Base-by-base conservation (phyloP, 2,329 filamentous ascomycete species). In the Colletotrichum simmondsii region DNA sequence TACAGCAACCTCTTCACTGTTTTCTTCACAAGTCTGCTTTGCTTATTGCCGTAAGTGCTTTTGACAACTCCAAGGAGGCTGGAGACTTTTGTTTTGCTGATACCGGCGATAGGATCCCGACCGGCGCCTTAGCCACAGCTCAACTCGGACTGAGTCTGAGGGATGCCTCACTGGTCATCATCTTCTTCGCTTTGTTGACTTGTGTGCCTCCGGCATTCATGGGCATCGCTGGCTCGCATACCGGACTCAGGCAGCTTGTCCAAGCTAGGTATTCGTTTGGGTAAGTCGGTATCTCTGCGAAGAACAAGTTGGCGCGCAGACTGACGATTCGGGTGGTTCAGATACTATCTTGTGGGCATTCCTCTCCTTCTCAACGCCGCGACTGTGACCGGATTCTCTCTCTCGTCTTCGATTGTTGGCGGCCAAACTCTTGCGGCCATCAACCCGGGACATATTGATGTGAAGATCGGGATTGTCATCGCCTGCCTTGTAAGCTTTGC, bases 251-350 rank as follows among this genome's bases (percentile, higher is more conserved):
- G 22, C 89, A 91, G 77, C 86, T 91, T 77, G 85, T 91, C 6
- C 88, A 90, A 75, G 88, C 90, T n/a, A 84, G 90, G 35, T 92
- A 90, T 79, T 87, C 87, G 0, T 92, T 90, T 76, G 89, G 88
- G 83, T 88, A 77, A 76, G 78, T 60, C 30, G 46, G 12, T 52
- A 8, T 24, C 8, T 37, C 32, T 42, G 49, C 75, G 26, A 32
- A 16, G 32, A 30, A 14, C 42, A 49, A 14, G 37, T 49, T n/a
- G 54, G 32, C 42, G 24, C 46, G 28, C n/a, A 35, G 19, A n/a
- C 46, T 63, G 52, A 69, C 64, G 63, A 53, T 59, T 37, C 19
- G 19, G 35, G 12, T 12, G 61, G n/a, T n/a, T 46, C 35, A 84
- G 85, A 1, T 77, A 85, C 19, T 89, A 89, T 78, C 81, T 89